Conservation (phyloP, 1,284 basidiomycete genomes). For the Fistulinella cinereoalba region DNA sequence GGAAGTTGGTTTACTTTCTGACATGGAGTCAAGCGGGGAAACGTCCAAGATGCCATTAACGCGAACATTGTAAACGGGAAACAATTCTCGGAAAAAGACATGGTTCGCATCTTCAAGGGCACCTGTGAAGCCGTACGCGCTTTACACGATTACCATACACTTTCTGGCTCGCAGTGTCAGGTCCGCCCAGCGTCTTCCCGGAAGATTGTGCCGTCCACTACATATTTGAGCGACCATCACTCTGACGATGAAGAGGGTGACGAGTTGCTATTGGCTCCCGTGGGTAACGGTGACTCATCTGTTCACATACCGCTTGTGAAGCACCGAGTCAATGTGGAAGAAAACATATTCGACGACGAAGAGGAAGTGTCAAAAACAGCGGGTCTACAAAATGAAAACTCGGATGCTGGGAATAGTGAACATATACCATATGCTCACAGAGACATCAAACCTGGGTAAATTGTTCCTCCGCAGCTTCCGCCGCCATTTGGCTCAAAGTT, state of each 20-base stretch:
- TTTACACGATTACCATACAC: conserved; percentile 83
- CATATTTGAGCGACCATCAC: conserved; percentile 24
- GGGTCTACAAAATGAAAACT: conserved; percentile 31
- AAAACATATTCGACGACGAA: conserved; percentile 73
- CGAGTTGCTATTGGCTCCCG: conserved; percentile 66
- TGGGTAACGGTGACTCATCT: conserved; percentile 54
- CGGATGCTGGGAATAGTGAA: conserved; percentile 44
- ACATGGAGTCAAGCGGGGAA: conserved; percentile 61
- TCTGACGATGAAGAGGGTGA: conserved; percentile 47
- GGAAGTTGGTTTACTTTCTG: conserved; percentile 4
- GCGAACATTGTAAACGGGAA: conserved; percentile 81
- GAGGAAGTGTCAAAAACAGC: conserved; percentile 43
- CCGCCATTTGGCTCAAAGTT: conserved; percentile 6
- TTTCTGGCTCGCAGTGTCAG: conserved; percentile 36
- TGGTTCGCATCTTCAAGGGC: conserved; percentile 88
- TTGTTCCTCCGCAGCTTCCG: background rate
- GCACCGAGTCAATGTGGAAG: conserved; percentile 48
- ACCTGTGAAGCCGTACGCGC: conserved; percentile 91
- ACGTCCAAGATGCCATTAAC: conserved; percentile 94
- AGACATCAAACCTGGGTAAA: conserved; percentile 94
- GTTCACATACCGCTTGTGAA: conserved; percentile 50
- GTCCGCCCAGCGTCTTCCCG: conserved; percentile 24
- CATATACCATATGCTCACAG: conserved; percentile 92
- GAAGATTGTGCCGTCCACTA: conserved; percentile 21
- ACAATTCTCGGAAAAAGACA: conserved; percentile 84